phyloP scores from a whole-genome alignment of 306 rosid species.

The Macrotyloma uniflorum region DNA sequence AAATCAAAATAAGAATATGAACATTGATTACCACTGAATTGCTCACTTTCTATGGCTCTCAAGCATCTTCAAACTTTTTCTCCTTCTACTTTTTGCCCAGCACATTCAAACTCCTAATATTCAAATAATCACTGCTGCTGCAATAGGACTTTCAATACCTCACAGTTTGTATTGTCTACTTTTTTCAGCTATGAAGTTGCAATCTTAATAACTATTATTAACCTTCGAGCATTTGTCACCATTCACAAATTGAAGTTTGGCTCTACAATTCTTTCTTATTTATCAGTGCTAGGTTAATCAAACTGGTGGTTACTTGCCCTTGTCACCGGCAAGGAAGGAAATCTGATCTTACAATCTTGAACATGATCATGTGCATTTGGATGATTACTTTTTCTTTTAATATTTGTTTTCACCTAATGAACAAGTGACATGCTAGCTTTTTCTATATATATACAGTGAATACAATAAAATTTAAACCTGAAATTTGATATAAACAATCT shows the following conservation, averaged over 20 bases:
- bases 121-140: not conserved
- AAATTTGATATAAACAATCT: too few species aligned
- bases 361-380: constrained; percentile 27
- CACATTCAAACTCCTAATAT: not conserved
- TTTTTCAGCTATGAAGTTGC: not conserved
- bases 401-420: constrained; percentile 16
- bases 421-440: not conserved
- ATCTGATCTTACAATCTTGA: not conserved
- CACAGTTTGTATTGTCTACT: not conserved
- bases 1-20: constrained; percentile 23
- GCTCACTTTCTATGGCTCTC: constrained; percentile 44
- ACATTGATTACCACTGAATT: constrained; percentile 37
- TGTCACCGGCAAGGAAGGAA: constrained; percentile 11
- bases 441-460: not conserved
- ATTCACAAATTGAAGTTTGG: constrained; percentile 17
- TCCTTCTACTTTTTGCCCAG: not conserved
- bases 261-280: not conserved
- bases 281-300: not conserved
- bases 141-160: not conserved
- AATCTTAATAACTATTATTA: not conserved
- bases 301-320: constrained; percentile 18
- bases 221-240: not conserved
- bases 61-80: constrained; percentile 19
- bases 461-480: not conserved
- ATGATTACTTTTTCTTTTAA: not conserved